phyloP scores from a whole-genome alignment of 2,329 filamentous ascomycete genomes.

The Trichophyton rubrum region DNA sequence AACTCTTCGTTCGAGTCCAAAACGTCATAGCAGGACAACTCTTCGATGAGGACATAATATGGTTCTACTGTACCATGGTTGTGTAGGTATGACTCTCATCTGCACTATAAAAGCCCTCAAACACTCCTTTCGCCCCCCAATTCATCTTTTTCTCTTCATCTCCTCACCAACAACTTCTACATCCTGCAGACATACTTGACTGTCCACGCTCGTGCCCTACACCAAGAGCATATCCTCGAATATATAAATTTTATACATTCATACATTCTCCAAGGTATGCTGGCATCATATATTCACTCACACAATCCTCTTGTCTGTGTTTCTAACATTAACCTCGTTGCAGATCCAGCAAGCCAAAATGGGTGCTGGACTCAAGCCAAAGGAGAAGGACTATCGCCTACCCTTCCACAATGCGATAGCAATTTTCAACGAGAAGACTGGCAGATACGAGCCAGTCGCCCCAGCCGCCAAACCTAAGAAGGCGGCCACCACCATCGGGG shows the following conservation, averaged over 20 bases:
- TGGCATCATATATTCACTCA: background rate
- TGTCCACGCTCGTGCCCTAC: background rate
- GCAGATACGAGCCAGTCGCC: background rate
- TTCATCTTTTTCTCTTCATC: background rate
- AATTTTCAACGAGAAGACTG: conserved; percentile 1
- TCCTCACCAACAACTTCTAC: background rate
- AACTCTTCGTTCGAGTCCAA: background rate
- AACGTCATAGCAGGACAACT: too few species aligned
- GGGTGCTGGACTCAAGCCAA: background rate
- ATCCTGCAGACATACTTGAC: background rate
- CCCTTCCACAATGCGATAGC: background rate
- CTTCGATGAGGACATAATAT: too few species aligned
- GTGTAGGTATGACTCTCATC: background rate
- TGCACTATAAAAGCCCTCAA: background rate
- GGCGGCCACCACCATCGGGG: background rate
- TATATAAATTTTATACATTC: background rate
- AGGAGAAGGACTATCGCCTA: background rate
- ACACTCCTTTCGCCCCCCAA: background rate
- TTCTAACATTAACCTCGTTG: background rate
- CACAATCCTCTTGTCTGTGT: background rate
- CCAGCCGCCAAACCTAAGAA: background rate
- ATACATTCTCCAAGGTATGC: background rate
- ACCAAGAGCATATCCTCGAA: background rate
- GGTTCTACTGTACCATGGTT: background rate
- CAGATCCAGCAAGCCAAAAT: background rate